These are phyloP conservation scores for Populus pruinosa DNA, from an alignment of 345 rosid species.

Conservation along the genomic window DNA sequence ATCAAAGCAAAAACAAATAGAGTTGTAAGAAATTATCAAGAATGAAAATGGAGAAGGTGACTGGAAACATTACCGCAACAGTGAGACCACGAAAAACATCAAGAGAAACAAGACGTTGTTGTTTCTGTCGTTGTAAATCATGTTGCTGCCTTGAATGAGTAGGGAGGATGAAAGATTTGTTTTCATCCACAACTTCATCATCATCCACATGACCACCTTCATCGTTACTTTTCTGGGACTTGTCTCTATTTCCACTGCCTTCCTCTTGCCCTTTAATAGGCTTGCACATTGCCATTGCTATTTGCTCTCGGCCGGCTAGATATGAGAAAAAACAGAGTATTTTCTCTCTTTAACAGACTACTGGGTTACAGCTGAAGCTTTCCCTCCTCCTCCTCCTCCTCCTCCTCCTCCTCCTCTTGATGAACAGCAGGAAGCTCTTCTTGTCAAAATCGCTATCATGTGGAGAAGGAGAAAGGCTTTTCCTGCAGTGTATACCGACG, in stretches of 20 bases:
- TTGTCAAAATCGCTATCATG: not conserved
- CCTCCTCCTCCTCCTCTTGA: not conserved
- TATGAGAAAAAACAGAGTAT: not conserved
- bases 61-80: slow-evolving; percentile 39
- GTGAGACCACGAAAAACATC: slow-evolving; percentile 79
- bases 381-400: not conserved
- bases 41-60: not conserved
- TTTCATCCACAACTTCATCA: not conserved
- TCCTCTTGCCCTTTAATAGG: slow-evolving; percentile 19
- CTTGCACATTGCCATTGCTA: slow-evolving; percentile 22
- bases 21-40: not conserved
- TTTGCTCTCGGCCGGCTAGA: not conserved
- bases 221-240: not conserved
- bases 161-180: slow-evolving; percentile 6
- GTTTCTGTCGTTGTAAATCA: slow-evolving; percentile 8
- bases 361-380: not conserved
- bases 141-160: slow-evolving; percentile 9
- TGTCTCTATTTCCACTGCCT: not conserved
- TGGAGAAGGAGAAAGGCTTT: not conserved
- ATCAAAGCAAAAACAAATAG: no score
- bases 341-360: not conserved
- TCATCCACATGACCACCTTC: not conserved
- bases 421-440: not conserved
- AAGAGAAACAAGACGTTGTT: slow-evolving; percentile 50
- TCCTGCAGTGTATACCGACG: not conserved